These are phyloP conservation scores for Phaeosphaeria sp. DNA, from an alignment of 2,329 filamentous ascomycete species.

Conservation along the genomic window DNA sequence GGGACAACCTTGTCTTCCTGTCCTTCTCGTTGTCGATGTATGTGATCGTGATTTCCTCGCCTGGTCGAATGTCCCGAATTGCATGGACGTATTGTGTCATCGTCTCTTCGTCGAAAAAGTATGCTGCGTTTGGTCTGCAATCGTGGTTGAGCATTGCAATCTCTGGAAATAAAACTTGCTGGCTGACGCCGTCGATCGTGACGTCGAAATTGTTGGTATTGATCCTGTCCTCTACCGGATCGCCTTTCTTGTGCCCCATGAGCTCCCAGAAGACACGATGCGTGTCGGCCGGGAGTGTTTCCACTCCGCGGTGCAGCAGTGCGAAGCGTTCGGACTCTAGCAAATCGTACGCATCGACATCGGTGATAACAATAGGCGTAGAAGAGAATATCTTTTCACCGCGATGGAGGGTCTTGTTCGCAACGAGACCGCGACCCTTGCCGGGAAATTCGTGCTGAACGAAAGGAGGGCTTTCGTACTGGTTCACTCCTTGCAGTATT, in stretches of 20 bases:
- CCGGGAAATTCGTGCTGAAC: constrained; percentile 38
- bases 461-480: constrained; percentile 37
- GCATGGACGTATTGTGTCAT: constrained; percentile 52
- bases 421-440: constrained; percentile 43
- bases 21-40: constrained; percentile 49
- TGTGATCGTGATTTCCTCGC: constrained; percentile 53
- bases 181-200: constrained; percentile 25
- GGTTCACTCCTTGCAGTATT: constrained; percentile 25
- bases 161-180: constrained; percentile 42
- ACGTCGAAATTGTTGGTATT: constrained; percentile 47
- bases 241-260: constrained; percentile 37
- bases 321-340: constrained; percentile 30
- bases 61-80: constrained; percentile 44
- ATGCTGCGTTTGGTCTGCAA: constrained; percentile 49
- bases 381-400: constrained; percentile 45
- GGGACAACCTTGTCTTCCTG: constrained; percentile 37
- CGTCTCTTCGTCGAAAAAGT: constrained; percentile 48
- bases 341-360: constrained; percentile 35
- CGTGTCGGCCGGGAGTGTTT: constrained; percentile 27
- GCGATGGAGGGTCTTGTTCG: constrained; percentile 42
- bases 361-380: constrained; percentile 39
- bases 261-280: constrained; percentile 37
- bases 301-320: constrained; percentile 36
- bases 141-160: constrained; percentile 49
- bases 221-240: constrained; percentile 42